Evolutionary conservation across 352 stramenopile species (phyloP).

Genomic region (Phytophthora kernoviae): DNA sequence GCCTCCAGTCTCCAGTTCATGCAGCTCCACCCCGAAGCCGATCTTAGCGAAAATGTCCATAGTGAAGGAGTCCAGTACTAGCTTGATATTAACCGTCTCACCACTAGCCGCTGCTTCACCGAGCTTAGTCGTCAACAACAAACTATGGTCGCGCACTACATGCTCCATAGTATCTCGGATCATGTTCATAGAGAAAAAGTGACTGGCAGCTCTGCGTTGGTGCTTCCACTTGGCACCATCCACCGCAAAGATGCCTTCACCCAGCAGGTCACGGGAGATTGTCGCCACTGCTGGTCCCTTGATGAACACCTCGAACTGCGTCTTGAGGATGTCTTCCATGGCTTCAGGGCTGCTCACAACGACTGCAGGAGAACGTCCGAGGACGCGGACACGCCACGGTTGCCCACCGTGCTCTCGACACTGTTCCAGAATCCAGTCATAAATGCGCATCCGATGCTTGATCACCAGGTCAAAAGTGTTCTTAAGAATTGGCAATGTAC

Average conservation of each 20-base stretch:
- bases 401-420: slow-evolving; percentile 38
- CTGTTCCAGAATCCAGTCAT: slow-evolving; percentile 70
- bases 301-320: slow-evolving; percentile 75
- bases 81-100: slow-evolving; percentile 48
- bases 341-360: slow-evolving; percentile 42
- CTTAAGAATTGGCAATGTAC: slow-evolving; percentile 54
- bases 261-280: slow-evolving; percentile 68
- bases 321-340: slow-evolving; percentile 66
- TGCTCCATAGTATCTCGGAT: slow-evolving; percentile 57
- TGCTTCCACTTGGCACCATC: slow-evolving; percentile 70
- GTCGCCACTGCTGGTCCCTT: slow-evolving; percentile 51
- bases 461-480: slow-evolving; percentile 60
- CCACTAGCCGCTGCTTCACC: slow-evolving; percentile 3
- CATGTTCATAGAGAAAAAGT: slow-evolving; percentile 84
- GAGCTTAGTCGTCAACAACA: slow-evolving; percentile 35
- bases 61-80: slow-evolving; percentile 60
- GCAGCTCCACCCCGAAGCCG: slow-evolving; percentile 68
- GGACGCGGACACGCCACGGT: slow-evolving; percentile 46
- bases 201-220: slow-evolving; percentile 87
- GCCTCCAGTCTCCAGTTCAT: slow-evolving; percentile 37
- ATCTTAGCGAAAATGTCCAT: slow-evolving; percentile 78
- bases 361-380: slow-evolving; percentile 43
- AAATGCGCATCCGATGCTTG: slow-evolving; percentile 48
- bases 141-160: slow-evolving; percentile 48
- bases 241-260: slow-evolving; percentile 73